Evolutionary conservation across 176 grass and related monocot genomes (phyloP).

Genomic region (Triticum timopheevii): DNA sequence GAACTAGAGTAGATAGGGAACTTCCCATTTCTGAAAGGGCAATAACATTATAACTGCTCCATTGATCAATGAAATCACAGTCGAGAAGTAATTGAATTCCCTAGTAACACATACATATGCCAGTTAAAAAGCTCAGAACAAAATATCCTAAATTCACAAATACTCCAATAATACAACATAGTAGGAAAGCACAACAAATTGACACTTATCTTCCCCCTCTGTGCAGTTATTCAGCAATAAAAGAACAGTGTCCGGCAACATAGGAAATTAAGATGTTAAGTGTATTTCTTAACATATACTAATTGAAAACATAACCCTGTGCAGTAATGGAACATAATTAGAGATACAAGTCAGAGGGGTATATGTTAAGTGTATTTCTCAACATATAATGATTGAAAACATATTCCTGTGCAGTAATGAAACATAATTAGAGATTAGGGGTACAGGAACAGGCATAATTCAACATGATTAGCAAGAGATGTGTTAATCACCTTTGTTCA

Average conservation of each 20-base stretch:
- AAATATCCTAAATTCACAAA: not conserved
- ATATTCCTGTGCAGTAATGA: not conserved
- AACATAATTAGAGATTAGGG: not conserved
- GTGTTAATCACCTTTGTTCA: not conserved
- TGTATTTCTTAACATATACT: not conserved
- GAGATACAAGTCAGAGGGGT: not conserved
- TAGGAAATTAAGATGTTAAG: not conserved
- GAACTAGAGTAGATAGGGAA: not conserved
- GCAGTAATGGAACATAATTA: not conserved
- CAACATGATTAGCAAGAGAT: not conserved
- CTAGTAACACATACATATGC: not conserved
- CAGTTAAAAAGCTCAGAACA: not conserved
- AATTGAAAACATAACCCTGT: not conserved
- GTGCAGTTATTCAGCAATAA: not conserved
- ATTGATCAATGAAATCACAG: not conserved
- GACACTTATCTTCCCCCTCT: not conserved
- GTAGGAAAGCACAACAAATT: not conserved
- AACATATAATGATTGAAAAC: not conserved
- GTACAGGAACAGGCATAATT: not conserved
- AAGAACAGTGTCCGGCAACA: not conserved
- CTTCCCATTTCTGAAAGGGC: not conserved
- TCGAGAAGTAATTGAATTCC: not conserved
- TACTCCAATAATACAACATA: not conserved
- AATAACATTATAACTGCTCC: not conserved
- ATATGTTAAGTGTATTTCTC: not conserved